These are phyloP conservation scores for Nicotiana paniculata DNA, from an alignment of 257 asterid species.

Conservation along the genomic window DNA sequence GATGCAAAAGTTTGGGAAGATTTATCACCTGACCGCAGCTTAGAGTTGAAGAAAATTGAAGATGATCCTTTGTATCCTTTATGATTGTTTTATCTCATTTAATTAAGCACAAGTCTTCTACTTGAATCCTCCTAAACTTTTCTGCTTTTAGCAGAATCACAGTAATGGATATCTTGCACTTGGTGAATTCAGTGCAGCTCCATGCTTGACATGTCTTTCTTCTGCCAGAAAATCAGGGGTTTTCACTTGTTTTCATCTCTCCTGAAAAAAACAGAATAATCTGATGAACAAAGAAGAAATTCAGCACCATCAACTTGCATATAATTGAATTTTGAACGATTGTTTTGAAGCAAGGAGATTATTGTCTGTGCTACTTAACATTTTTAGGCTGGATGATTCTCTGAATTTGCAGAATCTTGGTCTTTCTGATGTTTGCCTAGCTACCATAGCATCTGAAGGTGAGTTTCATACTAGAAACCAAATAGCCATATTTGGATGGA, in stretches of 20 bases:
- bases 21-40: constrained; percentile 21
- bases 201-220: background rate
- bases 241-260: background rate
- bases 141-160: background rate
- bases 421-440: constrained; percentile 78
- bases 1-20: constrained; percentile 29
- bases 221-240: background rate
- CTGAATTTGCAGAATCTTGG: constrained; percentile 67
- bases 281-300: background rate
- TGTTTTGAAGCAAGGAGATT: background rate
- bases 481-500: background rate
- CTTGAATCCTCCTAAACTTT: background rate
- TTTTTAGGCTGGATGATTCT: constrained; percentile 62
- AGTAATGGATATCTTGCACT: background rate
- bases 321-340: background rate
- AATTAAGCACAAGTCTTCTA: background rate
- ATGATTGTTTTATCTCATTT: background rate
- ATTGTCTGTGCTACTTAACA: constrained; percentile 35
- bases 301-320: background rate
- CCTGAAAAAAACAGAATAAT: background rate
- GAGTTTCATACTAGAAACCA: constrained; percentile 2
- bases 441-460: constrained; percentile 88
- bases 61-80: constrained; percentile 72
- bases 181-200: background rate
- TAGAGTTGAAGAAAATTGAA: constrained; percentile 21